Conservation (phyloP, 2,329 filamentous ascomycete species). For the Sporothrix mexicana region DNA sequence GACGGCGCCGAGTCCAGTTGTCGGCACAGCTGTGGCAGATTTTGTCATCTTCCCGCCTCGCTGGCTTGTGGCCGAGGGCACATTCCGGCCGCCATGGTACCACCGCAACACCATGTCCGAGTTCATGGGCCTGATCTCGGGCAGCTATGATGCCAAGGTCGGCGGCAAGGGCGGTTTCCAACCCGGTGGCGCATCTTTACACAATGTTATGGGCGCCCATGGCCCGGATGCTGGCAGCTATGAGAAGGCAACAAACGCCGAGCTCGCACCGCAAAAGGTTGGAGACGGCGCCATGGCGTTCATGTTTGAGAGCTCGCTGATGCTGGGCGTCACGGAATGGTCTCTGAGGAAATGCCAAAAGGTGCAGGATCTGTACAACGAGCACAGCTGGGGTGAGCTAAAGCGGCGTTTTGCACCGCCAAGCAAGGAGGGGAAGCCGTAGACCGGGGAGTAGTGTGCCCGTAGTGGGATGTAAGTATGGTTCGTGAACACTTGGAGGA, state of each 20-base stretch:
- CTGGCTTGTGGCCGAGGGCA: conserved; percentile 72
- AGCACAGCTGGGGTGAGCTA: conserved; percentile 75
- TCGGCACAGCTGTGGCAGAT: conserved; percentile 70
- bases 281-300: conserved; percentile 68
- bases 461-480: not conserved
- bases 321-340: conserved; percentile 76
- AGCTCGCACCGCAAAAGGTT: conserved; percentile 58
- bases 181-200: conserved; percentile 64
- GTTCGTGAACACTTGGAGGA: not conserved
- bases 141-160: conserved; percentile 66
- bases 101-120: conserved; percentile 72
- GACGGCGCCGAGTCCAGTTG: conserved; percentile 63
- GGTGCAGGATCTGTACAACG: conserved; percentile 73
- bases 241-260: conserved; percentile 61
- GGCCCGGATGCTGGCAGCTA: conserved; percentile 64
- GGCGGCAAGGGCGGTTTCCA: conserved; percentile 62
- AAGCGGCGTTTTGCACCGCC: conserved; percentile 24
- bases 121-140: conserved; percentile 66
- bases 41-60: conserved; percentile 76
- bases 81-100: conserved; percentile 75
- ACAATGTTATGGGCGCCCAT: conserved; percentile 74
- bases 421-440: not conserved
- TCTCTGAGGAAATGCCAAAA: conserved; percentile 56
- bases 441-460: not conserved
- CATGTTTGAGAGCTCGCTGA: conserved; percentile 72